Base-by-base conservation (phyloP, 2,329 filamentous ascomycete species). In the Colletotrichum sp. region DNA sequence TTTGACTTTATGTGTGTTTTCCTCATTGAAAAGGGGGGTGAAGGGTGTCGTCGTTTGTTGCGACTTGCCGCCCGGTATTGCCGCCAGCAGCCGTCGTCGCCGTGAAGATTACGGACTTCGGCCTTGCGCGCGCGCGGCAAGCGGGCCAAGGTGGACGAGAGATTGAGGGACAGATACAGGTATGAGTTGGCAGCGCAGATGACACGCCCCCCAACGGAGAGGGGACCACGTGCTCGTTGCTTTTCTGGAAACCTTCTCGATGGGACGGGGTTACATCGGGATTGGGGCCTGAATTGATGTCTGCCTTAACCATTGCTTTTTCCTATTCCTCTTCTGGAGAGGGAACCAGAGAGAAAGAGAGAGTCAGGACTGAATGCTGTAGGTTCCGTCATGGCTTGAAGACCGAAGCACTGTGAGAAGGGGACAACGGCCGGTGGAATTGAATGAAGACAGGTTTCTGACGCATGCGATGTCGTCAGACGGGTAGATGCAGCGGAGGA, bases 201-300 rank as follows among this genome's bases (percentile, higher is more conserved):
- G n/a, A 24, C 24, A 48, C n/a, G 18, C 15, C 22, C n/a, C 28
- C n/a, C 34, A 8, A 48, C 48, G n/a, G 55, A 57, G 39, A 48
- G 18, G 24, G 13, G 16, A 18, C 52, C 60, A 55, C 60, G 72
- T 34, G 52, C n/a, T 60, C 32, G 52, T 72, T 75, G 72, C 72
- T 75, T 75, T 75, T 72, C 36, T 72, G 72, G 68, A 75, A 75
- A 75, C 72, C 24, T 62, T 55, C 36, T 57, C 16, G 60, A 71
- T 60, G 34, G 60, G 59, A 55, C 30, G 30, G 55, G 62, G 52
- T 75, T 62, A 24, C 67, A 74, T 28, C 8, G 5, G 15, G n/a
- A 36, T 62, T 30, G 52, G 67, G 52, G 52, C 8, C 28, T 9
- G 24, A 36, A n/a, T 13, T 26, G 15, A 24, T 28, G 63, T 48